phyloP scores from a whole-genome alignment of 805 yeast genomes.

The Maudiozyma serrabonitensis region DNA sequence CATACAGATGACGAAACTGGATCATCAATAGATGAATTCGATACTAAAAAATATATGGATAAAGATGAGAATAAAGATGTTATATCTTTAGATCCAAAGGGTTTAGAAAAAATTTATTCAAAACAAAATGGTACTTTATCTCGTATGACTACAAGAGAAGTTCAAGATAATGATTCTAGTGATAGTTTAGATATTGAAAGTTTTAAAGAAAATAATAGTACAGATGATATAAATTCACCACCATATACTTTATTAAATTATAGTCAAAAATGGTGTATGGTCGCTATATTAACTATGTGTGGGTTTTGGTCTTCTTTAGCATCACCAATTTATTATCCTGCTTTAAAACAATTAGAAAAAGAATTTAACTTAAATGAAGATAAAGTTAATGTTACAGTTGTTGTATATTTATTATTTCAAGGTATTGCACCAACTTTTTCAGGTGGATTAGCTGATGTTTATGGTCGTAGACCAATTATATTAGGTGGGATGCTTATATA shows the following conservation, averaged over 20 bases:
- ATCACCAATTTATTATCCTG: slow-evolving; percentile 76
- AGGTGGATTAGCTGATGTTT: slow-evolving; percentile 56
- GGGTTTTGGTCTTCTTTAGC: slow-evolving; percentile 64
- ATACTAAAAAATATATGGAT: slow-evolving; percentile 2
- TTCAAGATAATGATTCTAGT: slow-evolving; percentile 4
- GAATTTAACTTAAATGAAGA: slow-evolving; percentile 48
- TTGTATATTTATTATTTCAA: slow-evolving; percentile 64
- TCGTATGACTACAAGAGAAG: slow-evolving; percentile 15
- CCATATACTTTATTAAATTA: slow-evolving; percentile 21
- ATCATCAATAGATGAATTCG: not conserved
- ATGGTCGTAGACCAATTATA: slow-evolving; percentile 66
- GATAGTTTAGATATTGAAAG: slow-evolving; percentile 3
- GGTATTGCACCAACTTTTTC: slow-evolving; percentile 64
- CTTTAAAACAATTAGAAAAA: slow-evolving; percentile 47
- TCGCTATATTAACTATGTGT: slow-evolving; percentile 23
- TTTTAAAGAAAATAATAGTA: not conserved
- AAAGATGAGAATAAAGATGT: not conserved
- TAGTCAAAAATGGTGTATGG: slow-evolving; percentile 26
- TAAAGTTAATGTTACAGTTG: slow-evolving; percentile 58
- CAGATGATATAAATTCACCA: slow-evolving; percentile 1
- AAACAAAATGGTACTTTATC: slow-evolving; percentile 13
- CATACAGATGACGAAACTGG: slow-evolving; percentile 5
- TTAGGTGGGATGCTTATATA: slow-evolving; percentile 46
- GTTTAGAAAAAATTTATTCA: not conserved
- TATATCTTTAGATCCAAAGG: not conserved